Percentiles rank a stretch among this genome's conserved stretches.
Evolutionary conservation across 1,284 basidiomycete species (phyloP).

Genomic region (Ustilago xerochloae): DNA sequence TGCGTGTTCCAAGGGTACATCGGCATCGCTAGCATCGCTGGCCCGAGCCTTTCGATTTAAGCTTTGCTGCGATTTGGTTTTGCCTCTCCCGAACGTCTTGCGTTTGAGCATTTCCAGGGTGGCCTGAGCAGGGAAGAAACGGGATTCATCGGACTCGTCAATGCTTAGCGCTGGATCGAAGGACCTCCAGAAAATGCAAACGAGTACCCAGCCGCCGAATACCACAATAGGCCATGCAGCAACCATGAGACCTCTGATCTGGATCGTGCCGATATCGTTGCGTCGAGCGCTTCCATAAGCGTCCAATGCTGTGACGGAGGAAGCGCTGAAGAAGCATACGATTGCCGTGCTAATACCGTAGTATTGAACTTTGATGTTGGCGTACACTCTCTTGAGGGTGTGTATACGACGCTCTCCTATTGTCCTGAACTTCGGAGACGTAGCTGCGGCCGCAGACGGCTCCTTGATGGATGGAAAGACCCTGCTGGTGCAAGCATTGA

Average conservation of each 20-base stretch:
- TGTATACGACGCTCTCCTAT: constrained; percentile 16
- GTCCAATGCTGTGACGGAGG: neutral
- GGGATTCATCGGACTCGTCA: constrained; percentile 15
- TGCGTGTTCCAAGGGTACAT: too few relatives aligned
- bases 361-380: constrained; percentile 29
- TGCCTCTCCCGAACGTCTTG: too few relatives aligned
- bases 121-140: neutral
- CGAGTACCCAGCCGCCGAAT: constrained; percentile 7
- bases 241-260: neutral
- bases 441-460: neutral
- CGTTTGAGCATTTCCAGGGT: neutral
- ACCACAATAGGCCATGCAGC: constrained; percentile 5
- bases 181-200: constrained; percentile 25
- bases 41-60: too few relatives aligned
- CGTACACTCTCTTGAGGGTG: constrained; percentile 15
- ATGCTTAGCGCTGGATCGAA: constrained; percentile 43
- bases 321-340: constrained; percentile 7
- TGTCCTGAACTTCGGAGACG: neutral
- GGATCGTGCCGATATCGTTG: neutral
- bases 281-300: constrained; percentile 13
- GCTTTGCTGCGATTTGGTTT: too few relatives aligned
- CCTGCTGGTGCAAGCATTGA: constrained; percentile 2
- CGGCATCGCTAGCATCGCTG: too few relatives aligned
- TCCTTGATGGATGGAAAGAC: constrained; percentile 17
- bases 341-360: constrained; percentile 22